Evolutionary conservation across 2,329 filamentous ascomycete species (phyloP).

Genomic region (Arthroderma sp.): DNA sequence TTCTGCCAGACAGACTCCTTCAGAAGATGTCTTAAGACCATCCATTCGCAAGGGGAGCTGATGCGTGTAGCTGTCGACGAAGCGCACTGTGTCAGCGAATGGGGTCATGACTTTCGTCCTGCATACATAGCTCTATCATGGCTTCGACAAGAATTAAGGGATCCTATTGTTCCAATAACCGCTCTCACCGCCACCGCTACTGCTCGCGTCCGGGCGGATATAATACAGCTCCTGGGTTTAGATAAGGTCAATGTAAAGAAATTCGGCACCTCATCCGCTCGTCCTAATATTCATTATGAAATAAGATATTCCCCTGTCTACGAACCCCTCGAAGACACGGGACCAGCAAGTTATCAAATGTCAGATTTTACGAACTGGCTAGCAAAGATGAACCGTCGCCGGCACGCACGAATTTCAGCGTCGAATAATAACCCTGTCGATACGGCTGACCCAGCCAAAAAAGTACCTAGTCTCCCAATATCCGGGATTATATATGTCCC

Average conservation of each 20-base stretch:
- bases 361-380: conserved; percentile 72
- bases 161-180: conserved; percentile 78
- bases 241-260: conserved; percentile 50
- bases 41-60: conserved; percentile 72
- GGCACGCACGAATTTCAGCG: conserved; percentile 51
- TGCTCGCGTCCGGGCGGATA: conserved; percentile 63
- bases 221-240: conserved; percentile 61
- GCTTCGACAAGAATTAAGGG: conserved; percentile 54
- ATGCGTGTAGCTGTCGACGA: conserved; percentile 82
- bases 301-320: conserved; percentile 47
- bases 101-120: conserved; percentile 94
- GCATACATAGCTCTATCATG: conserved; percentile 78
- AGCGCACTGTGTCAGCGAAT: conserved; percentile 94
- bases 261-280: conserved; percentile 72
- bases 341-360: conserved; percentile 44
- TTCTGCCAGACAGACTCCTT: conserved; percentile 68
- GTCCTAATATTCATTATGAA: conserved; percentile 82
- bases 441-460: not conserved
- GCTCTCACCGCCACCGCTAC: conserved; percentile 90
- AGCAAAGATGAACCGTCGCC: conserved; percentile 55
- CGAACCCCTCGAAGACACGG: conserved; percentile 16
- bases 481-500: conserved; percentile 37
- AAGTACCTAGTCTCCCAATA: conserved; percentile 21
- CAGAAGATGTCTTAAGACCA: conserved; percentile 56
- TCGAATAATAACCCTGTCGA: conserved; percentile 43